Conservation (phyloP, 163 green algal species). For the Prototheca cutis region DNA sequence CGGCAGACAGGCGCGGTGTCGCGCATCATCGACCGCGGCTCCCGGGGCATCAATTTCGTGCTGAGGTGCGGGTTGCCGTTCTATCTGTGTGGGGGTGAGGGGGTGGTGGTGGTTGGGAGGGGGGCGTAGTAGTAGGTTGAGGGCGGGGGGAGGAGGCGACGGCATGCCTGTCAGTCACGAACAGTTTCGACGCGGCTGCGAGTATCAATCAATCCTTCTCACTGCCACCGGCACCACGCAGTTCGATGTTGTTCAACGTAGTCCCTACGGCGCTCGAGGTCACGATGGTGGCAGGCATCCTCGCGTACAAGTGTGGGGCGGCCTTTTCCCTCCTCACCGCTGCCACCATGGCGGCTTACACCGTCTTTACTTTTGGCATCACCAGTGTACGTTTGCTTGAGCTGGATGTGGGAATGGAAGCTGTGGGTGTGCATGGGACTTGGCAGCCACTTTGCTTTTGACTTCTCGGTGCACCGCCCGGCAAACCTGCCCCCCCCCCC, state of each 20-base stretch:
- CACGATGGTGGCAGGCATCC: constrained; percentile 69
- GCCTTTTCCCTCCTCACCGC: constrained; percentile 74
- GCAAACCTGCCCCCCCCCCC: too few relatives aligned
- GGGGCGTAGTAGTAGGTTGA: too few relatives aligned
- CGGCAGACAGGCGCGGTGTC: constrained; percentile 73
- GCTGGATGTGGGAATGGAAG: too few relatives aligned
- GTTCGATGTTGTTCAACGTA: constrained; percentile 87
- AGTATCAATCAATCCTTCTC: not conserved
- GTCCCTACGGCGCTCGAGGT: constrained; percentile 84
- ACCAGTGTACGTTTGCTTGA: too few relatives aligned
- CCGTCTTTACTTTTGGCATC: constrained; percentile 47
- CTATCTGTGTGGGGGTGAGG: too few relatives aligned
- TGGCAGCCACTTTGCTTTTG: too few relatives aligned
- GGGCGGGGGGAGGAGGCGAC: too few relatives aligned
- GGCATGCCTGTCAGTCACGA: too few relatives aligned
- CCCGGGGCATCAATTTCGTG: constrained; percentile 93
- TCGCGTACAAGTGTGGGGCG: constrained; percentile 81
- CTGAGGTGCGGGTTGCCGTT: constrained; percentile 67
- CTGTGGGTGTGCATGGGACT: too few relatives aligned
- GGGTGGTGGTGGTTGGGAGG: too few relatives aligned
- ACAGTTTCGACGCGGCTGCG: too few relatives aligned
- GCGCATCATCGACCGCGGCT: constrained; percentile 81
- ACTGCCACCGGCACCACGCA: not conserved
- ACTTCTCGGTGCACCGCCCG: too few relatives aligned
- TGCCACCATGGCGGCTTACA: constrained; percentile 63